Base-by-base conservation (phyloP, 129 eudicot genomes). In the Lactuca sativa region DNA sequence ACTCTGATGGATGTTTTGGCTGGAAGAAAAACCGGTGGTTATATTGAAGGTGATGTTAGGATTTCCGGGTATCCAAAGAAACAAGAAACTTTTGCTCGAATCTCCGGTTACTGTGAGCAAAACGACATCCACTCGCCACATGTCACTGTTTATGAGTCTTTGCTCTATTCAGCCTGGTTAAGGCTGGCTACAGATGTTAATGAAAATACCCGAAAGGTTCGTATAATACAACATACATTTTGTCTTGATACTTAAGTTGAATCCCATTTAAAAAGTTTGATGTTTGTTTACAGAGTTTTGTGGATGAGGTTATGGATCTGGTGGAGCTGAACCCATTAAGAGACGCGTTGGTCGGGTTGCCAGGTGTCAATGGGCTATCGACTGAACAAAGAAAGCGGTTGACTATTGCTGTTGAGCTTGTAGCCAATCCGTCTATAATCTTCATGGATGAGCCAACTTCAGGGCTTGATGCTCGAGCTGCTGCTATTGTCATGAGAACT, bases 1-100 rank as follows among this genome's bases (percentile, higher is more conserved):
- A 91, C 97, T 33, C 69, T 91, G 33, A 88, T 91, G 97, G 97
- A 91, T 62, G 97, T 91, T 56, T 58, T 91, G 34, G 96, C 97
- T 2, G 97, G 96, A 13, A 79, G 97, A 37, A 92, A 92, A 76
- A 92, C 95, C 3, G 97, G 97, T 21, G 97, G 97, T 13, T 88
- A 92, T 52, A 84, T 88, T 16, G 88, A 83, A 54, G 96, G 97
- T 9, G 71, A 74, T 34, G 69, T 92, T 30, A 84, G 66, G 33
- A 79, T 92, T 48, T 92, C 96, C 2, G 97, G 97, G 52, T 88
- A 84, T 69, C 95, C 96, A 4, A 92, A 88, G 61, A 78, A 78
- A 71, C 97, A 92, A 76, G 96, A 92, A 76, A 88, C 97, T 0
- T 92, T 92, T 81, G 96, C 96, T 47, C 75, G 97, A 30, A 86